These are phyloP conservation scores for Ustilago cynodontis DNA, from an alignment of 1,284 basidiomycete species.

Conservation along the genomic window DNA sequence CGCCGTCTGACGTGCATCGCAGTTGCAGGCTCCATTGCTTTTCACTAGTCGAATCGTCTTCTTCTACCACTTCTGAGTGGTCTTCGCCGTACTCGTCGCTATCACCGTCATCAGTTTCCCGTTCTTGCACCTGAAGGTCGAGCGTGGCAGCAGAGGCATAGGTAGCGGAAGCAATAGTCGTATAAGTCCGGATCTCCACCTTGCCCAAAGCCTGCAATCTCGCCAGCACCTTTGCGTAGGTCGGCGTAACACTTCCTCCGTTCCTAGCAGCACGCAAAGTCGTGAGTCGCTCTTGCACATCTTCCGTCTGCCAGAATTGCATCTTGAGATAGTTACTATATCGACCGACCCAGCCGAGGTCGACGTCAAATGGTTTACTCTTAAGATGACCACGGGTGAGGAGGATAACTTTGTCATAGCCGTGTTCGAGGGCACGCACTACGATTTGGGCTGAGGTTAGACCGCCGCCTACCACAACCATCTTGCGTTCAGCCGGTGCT, in stretches of 20 bases:
- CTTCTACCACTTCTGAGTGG: not conserved
- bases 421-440: slow-evolving; percentile 61
- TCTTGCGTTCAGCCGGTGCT: slow-evolving; percentile 2
- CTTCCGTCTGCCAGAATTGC: slow-evolving; percentile 68
- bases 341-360: slow-evolving; percentile 64
- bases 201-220: slow-evolving; percentile 50
- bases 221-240: slow-evolving; percentile 58
- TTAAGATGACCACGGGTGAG: slow-evolving; percentile 67
- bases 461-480: slow-evolving; percentile 70
- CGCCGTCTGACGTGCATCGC: slow-evolving; percentile 15
- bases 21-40: slow-evolving; percentile 45
- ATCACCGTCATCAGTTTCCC: not conserved
- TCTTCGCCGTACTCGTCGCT: no score
- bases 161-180: slow-evolving; percentile 39
- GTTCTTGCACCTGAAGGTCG: not conserved
- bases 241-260: slow-evolving; percentile 69
- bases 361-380: slow-evolving; percentile 68
- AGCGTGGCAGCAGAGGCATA: slow-evolving; percentile 14
- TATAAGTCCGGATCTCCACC: slow-evolving; percentile 59
- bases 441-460: slow-evolving; percentile 70
- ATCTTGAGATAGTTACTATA: slow-evolving; percentile 66
- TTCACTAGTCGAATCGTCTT: not conserved
- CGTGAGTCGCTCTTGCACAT: slow-evolving; percentile 45
- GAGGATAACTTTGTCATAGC: slow-evolving; percentile 66
- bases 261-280: slow-evolving; percentile 63